A percentile compares a stretch with the other conserved stretches of the same genome.
Evolutionary conservation across 371 early-diverging fungal species (phyloP).

Genomic region (Mucor irregularis): DNA sequence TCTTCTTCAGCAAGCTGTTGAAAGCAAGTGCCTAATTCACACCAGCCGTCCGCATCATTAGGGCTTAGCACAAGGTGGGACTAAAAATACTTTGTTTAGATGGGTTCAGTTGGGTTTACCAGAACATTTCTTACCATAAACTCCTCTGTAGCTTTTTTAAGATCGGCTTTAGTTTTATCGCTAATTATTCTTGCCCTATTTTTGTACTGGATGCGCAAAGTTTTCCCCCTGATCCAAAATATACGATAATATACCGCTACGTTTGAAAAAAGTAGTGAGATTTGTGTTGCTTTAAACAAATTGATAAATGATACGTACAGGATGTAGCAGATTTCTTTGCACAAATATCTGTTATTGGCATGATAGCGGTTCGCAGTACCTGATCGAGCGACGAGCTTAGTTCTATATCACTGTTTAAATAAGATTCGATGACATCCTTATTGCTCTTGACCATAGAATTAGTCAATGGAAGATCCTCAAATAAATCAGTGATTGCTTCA

Average conservation of each 20-base stretch:
- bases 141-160: constrained; percentile 62
- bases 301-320: constrained; percentile 26
- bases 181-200: constrained; percentile 54
- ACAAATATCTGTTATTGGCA: constrained; percentile 17
- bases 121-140: constrained; percentile 42
- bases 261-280: constrained; percentile 2
- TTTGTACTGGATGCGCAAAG: constrained; percentile 55
- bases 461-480: constrained; percentile 54
- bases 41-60: constrained; percentile 62
- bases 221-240: constrained; percentile 66
- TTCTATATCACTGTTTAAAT: constrained; percentile 13
- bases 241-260: constrained; percentile 49
- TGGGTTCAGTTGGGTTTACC: too few species aligned
- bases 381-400: constrained; percentile 13
- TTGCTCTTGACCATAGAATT: constrained; percentile 23
- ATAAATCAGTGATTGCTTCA: constrained; percentile 53
- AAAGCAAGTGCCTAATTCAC: constrained; percentile 61
- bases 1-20: constrained; percentile 64
- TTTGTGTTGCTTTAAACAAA: not conserved
- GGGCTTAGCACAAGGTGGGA: constrained; percentile 54
- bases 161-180: constrained; percentile 58
- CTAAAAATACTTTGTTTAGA: too few species aligned
- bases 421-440: constrained; percentile 13
- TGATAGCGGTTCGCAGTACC: constrained; percentile 15
- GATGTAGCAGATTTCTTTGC: constrained; percentile 19